Evolutionary conservation across 345 rosid genomes (phyloP), one percentile per base, ranked within the genome.

Genomic region (Chamaenerion angustifolium): DNA sequence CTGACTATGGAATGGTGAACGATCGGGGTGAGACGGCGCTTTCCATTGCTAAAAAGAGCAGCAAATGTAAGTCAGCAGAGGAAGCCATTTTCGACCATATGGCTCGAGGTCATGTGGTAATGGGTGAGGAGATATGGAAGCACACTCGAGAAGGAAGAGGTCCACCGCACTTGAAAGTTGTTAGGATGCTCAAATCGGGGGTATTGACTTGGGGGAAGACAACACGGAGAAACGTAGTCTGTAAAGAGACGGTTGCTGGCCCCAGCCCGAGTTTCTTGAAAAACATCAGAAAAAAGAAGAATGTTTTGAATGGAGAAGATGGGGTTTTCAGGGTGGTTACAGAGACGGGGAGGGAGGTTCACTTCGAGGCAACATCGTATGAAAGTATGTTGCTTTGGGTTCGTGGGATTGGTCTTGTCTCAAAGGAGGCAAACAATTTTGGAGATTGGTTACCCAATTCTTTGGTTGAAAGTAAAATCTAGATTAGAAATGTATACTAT

Each of bases 71-170:
- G 62, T 59, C 66, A 11, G 68, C 63, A 27, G 68, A 59, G 55
- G 55, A 57, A 12, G 66, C 51, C 15, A 58, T 71, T 55, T 63
- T 66, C 4, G 61, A 63, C 51, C 45, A 59, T 42, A 40, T 66
- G 47, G 75, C 64, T 49, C 55, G 17, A 16, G 49, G 57, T 3
- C 75, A 59, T 12, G 65, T 63, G 42, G 48, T 71, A 7, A 12
- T 37, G 4, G 75, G 75, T 4, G 68, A 56, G 62, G 63, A 70
- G 48, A 59, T 58, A 13, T 48, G 16, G 51, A 70, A 70, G 65
- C 68, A 62, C 64, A 66, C 71, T 1, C 45, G 55, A 11, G 65
- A 62, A 45, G 68, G 63, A 17, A 65, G 60, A 47, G 68, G 75
- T 40, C 23, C 50, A 9, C 70, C 65, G 1, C 75, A 70, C 23